Base-by-base conservation (phyloP, 2,329 filamentous ascomycete genomes). In the Bipolaris bicolor region DNA sequence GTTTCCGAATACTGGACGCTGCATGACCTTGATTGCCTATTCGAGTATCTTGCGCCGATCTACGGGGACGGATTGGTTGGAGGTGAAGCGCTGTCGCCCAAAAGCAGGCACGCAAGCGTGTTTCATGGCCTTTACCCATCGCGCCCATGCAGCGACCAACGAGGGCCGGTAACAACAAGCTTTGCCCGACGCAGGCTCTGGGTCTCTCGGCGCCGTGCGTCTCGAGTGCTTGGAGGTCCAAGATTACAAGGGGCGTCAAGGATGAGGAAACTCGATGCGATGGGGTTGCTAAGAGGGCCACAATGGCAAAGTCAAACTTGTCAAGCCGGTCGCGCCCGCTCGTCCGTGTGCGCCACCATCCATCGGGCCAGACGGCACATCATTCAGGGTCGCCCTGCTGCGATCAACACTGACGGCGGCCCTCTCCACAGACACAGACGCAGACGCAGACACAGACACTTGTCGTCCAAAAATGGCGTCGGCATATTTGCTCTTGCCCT, bases 41-140 rank as follows among this genome's bases (percentile, higher is more conserved):
- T 60, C 13, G 31, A 51, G 58, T 31, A 34, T 47, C 45, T 24
- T 48, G 40, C 48, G 59, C 55, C 49, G 47, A 26, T 55, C 49
- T 51, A 20, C 49, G 44, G 45, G 24, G 52, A 52, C 47, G n/a
- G 15, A 52, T 60, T 58, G 55, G 40, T 52, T 44, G n/a, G 24
- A 57, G 39, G 48, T 54, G 62, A 60, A 45, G 49, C 47, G 58
- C 60, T 62, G 58, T 57, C 49, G 52, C 41, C 41, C 16, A 49
- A 61, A 58, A 59, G 59, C 62, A 41, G 37, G 34, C 52, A 53
- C 52, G 52, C 43, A 45, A 56, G 47, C 57, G 45, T 60, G 66
- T 68, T 63, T 68, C 66, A 67, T 48, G 54, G 44, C 40, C 58
- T 57, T 65, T 58, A 55, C 63, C 64, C 59, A 52, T 54, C 13